Base-by-base conservation (phyloP, 208 protist genomes). In the Wallacemonas sp. region DNA sequence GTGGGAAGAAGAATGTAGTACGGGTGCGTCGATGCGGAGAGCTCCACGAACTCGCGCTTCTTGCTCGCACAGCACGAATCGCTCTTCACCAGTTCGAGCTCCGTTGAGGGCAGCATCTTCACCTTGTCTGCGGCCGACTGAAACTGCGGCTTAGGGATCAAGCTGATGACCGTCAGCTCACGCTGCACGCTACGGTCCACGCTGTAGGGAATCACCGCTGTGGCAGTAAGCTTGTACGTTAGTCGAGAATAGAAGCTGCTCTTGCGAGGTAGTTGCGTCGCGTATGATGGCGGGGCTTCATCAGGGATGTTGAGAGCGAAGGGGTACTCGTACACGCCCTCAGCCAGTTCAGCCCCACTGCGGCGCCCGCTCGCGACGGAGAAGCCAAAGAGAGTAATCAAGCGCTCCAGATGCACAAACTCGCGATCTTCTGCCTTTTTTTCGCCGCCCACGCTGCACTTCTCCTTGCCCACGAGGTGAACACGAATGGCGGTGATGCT, bases 401-500 rank as follows among this genome's bases (percentile, higher is more conserved):
- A 30, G 5, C 38, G 59, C 26, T 54, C 44, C 27, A 65, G 29
- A 27, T 65, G 59, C 3, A 34, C 8, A 22, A 65, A 65, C 38
- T 50, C 44, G 13, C 41, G 6, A 26, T 53, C 59, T 5, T 22
- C 30, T n/a, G 50, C 50, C 30, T 38, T 57, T 8, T n/a, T 4
- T 9, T 33, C 26, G 12, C 50, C 50, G 32, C 50, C 50, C 29
- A 57, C 50, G 19, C 38, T 19, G 30, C 50, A 57, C 46, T 48
- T 76, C 57, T 85, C 79, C 30, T 71, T 78, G 1, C 44, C 75
- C 15, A 64, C 29, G 8, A 73, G 62, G 17, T 57, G 10, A 22
- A 81, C 27, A 8, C 74, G 71, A 12, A 77, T 71, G 19, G 68
- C 77, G 0, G 77, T 83, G 22, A 83, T 46, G 13, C 45, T 10